Base-by-base conservation (phyloP, 2,329 filamentous ascomycete genomes). In the Talaromyces atroroseus region DNA sequence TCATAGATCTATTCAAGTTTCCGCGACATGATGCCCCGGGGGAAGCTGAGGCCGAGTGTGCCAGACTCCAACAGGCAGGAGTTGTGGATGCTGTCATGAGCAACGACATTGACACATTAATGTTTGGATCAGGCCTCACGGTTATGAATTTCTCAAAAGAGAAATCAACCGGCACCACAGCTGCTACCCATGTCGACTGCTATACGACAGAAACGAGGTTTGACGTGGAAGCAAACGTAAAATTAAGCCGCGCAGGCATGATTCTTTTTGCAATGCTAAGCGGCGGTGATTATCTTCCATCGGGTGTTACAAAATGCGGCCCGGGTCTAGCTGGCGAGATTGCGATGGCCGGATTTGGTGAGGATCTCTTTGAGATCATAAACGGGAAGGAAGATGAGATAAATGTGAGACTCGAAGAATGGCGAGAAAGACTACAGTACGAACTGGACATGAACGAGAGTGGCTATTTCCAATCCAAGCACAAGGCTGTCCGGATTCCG, bases 21-120 rank as follows among this genome's bases (percentile, higher is more conserved):
- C 82, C 85, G 1, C 82, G 83, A 49, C 91, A 97, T 70, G 84
- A 90, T 65, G 94, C 94, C 5, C 94, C 92, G 0, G 94, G 94
- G 10, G 94, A 99, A 69, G 94, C 92, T 2, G 94, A 99, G 70
- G 94, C 94, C 1, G 94, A 99, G 74, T 99, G 94, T 63, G 94
- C 94, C 0, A 75, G 94, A 16, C 73, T 99, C 2, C 92, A 99
- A 67, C 80, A 81, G 58, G 81, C 86, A 47, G 91, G 90, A 0
- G 78, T 96, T 8, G 92, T 96, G 1, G 94, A 99, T 71, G 92
- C 90, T 0, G 94, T 97, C 1, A 78, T 99, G 64, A 96, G 90
- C 70, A 92, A 99, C 70, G 94, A 99, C 76, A 91, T 96, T 45
- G 94, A 99, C 69, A 94, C 92, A 1, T 82, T 97, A 65, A 97